Evolutionary conservation across 2,329 filamentous ascomycete species (phyloP), one percentile per base, ranked within the genome.

Genomic region (Diaporthe caulivora): DNA sequence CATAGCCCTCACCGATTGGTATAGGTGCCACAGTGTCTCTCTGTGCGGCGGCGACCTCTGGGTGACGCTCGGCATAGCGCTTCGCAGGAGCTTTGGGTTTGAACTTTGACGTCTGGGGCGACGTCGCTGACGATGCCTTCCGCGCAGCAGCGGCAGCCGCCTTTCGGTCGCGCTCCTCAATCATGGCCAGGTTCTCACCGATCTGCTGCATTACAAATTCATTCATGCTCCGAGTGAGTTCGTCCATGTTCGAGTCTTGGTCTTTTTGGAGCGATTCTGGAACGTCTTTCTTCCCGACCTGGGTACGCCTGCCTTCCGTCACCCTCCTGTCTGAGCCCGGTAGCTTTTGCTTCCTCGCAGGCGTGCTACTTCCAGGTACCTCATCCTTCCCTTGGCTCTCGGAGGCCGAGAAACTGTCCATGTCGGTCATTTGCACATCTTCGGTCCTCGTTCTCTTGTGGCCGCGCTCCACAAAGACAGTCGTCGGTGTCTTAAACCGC

Each of bases 141-240:
- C 15, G 73, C 31, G 71, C 75, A 34, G 74, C 71, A 51, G 72
- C 73, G 42, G 53, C 31, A 2, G 44, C 54, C 18, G 65, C 51
- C 40, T 72, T 72, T 44, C 31, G 60, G 42, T 64, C 70, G 76
- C 75, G 83, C 58, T 84, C 80, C 57, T 89, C 84, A 76, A 86
- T 84, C 26, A 80, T 83, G 51, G 86, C 83, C 7, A 91, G 79
- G 74, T 87, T 89, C 26, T 86, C 84, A 1, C 86, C 87, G 44
- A 92, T 90, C 75, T 92, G 86, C 76, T 87, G 84, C 75, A 92
- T 82, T 0, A 90, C 88, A 83, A 89, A 92, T 42, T 84, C 82
- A 77, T 90, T 86, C 88, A 91, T 90, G 44, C 88, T 87, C 8
- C 85, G 85, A 2, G 87, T 82, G 47, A 90, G 84, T 75, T 85